A percentile compares a stretch with the other conserved stretches of the same genome.
These are phyloP conservation scores for Sarocladium kiliense DNA, from an alignment of 2,329 filamentous ascomycete species.

Conservation along the genomic window DNA sequence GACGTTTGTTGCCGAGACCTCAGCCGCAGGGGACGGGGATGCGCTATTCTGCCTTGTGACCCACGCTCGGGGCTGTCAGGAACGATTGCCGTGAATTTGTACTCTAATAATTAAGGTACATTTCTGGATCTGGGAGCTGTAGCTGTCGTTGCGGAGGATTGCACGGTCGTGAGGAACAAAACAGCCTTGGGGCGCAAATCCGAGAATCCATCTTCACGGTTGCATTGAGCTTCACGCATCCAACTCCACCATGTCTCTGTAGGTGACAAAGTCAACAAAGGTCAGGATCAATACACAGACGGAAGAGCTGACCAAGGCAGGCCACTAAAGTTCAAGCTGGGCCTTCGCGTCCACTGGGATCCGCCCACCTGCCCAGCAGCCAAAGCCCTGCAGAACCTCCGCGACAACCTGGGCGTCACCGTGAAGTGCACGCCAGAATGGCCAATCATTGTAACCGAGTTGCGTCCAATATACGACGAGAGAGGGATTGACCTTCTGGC, in stretches of 20 bases:
- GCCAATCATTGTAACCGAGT: background rate
- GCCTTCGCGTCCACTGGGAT: background rate
- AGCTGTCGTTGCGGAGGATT: background rate
- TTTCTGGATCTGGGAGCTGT: no score
- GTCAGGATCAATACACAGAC: background rate
- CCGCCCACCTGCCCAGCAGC: background rate
- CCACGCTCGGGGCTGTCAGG: constrained; percentile 1
- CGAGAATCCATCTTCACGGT: background rate
- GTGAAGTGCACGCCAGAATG: background rate
- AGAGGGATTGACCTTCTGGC: background rate
- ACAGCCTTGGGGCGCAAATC: background rate
- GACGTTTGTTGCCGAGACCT: background rate
- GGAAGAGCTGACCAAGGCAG: background rate
- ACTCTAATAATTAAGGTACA: background rate
- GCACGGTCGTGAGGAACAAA: background rate
- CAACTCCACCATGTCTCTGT: background rate
- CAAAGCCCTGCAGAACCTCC: constrained; percentile 1
- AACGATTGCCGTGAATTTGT: background rate
- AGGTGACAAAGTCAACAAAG: background rate
- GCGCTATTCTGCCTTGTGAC: constrained; percentile 1
- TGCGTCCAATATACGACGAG: constrained; percentile 4
- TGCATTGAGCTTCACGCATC: background rate
- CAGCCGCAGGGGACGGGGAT: background rate
- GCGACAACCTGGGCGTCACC: background rate
- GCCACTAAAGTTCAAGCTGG: constrained; percentile 1